A percentile compares a stretch with the other conserved stretches of the same genome.
phyloP scores from a whole-genome alignment of 768 basidiomycete genomes.

The Tulasnella calospora region DNA sequence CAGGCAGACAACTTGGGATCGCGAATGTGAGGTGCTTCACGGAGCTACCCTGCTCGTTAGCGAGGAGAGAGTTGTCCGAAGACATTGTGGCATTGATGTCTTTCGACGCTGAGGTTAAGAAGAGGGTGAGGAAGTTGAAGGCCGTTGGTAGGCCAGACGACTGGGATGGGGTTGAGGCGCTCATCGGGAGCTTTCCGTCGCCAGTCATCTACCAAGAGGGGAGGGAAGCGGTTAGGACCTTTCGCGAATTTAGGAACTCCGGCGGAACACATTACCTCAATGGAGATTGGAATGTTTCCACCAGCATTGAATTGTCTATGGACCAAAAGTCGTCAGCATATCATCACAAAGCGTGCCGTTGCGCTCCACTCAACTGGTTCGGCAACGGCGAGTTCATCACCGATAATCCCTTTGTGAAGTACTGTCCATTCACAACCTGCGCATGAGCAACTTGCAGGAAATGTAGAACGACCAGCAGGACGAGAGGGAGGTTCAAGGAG shows the following conservation, averaged over 20 bases:
- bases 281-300: constrained; percentile 5
- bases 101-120: background rate
- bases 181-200: background rate
- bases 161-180: background rate
- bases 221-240: background rate
- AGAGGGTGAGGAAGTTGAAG: constrained; percentile 14
- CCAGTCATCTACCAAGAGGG: background rate
- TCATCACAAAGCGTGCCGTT: background rate
- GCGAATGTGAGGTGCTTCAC: constrained; percentile 12
- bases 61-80: background rate
- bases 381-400: constrained; percentile 11
- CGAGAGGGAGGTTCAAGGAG: background rate
- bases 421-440: constrained; percentile 15
- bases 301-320: constrained; percentile 3
- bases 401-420: constrained; percentile 9
- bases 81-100: constrained; percentile 10
- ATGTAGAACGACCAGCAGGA: background rate
- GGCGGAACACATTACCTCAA: background rate
- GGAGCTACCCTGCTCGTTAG: constrained; percentile 7
- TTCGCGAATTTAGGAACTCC: background rate
- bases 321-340: background rate
- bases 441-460: background rate
- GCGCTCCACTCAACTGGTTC: background rate
- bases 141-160: constrained; percentile 11
- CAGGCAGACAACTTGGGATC: constrained; percentile 13